Evolutionary conservation across 768 basidiomycete genomes (phyloP).

Genomic region (Baorangia bicolor): DNA sequence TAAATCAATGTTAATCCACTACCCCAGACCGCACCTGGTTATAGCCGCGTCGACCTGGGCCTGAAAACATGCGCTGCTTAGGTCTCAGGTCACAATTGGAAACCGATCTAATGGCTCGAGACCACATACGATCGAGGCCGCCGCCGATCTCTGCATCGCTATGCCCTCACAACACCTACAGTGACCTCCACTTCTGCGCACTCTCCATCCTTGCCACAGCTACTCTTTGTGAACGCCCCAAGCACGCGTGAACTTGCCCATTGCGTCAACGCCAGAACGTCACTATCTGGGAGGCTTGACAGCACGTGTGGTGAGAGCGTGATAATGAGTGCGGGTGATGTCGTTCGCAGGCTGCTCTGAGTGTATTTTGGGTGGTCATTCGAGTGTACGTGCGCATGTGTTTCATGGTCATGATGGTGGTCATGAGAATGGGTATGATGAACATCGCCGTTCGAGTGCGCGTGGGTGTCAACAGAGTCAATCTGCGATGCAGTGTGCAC

Average conservation of each 20-base stretch:
- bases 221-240: slow-evolving; percentile 45
- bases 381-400: background rate
- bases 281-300: slow-evolving; percentile 63
- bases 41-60: background rate
- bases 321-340: slow-evolving; percentile 56
- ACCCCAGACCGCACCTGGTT: background rate
- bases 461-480: background rate
- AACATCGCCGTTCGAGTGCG: slow-evolving; percentile 9
- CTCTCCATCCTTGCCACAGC: slow-evolving; percentile 28
- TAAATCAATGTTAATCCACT: slow-evolving; percentile 7
- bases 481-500: background rate
- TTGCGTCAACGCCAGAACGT: slow-evolving; percentile 66
- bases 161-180: slow-evolving; percentile 69
- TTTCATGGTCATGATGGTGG: slow-evolving; percentile 10
- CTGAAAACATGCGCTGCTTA: background rate
- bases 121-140: slow-evolving; percentile 8
- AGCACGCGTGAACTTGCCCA: slow-evolving; percentile 75
- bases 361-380: slow-evolving; percentile 6
- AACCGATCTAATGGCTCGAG: background rate
- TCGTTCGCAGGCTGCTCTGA: background rate
- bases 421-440: slow-evolving; percentile 9
- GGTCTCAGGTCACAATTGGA: background rate
- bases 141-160: slow-evolving; percentile 5
- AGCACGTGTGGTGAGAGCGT: slow-evolving; percentile 80
- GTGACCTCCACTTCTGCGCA: slow-evolving; percentile 60